A percentile compares a stretch with the other conserved stretches of the same genome.
Conservation (phyloP, 192 early-diverging fungal genomes). For the Backusella tarrabulga region DNA sequence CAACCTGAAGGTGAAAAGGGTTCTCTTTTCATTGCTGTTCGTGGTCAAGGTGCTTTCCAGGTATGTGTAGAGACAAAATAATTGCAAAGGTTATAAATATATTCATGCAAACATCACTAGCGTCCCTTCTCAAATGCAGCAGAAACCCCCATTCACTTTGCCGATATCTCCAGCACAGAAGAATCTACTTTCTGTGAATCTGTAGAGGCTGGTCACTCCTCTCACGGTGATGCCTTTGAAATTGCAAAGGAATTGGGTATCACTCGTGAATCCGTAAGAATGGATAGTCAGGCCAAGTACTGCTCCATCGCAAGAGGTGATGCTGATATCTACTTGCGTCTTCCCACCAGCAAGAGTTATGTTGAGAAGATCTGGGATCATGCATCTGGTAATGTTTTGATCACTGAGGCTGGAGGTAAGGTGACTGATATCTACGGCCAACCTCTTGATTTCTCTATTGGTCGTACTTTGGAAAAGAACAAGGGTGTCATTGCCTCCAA, state of each 20-base stretch:
- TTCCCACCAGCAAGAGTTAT: slow-evolving; percentile 79
- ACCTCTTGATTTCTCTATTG: slow-evolving; percentile 86
- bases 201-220: slow-evolving; percentile 89
- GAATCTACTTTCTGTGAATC: slow-evolving; percentile 92
- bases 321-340: slow-evolving; percentile 88
- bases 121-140: slow-evolving; percentile 49
- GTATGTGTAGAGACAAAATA: slow-evolving; percentile 38
- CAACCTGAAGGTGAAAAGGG: slow-evolving; percentile 70
- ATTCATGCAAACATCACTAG: slow-evolving; percentile 32
- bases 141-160: slow-evolving; percentile 68
- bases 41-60: slow-evolving; percentile 89
- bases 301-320: slow-evolving; percentile 88
- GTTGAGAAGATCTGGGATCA: slow-evolving; percentile 99
- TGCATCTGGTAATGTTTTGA: slow-evolving; percentile 85
- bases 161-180: slow-evolving; percentile 44
- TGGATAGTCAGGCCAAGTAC: slow-evolving; percentile 99
- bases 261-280: slow-evolving; percentile 73
- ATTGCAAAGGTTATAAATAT: background rate
- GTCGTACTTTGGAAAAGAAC: slow-evolving; percentile 80
- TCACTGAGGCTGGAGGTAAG: slow-evolving; percentile 91
- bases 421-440: slow-evolving; percentile 83
- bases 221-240: slow-evolving; percentile 73
- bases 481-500: slow-evolving; percentile 86
- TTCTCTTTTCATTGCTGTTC: slow-evolving; percentile 82
- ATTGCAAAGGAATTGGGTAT: slow-evolving; percentile 86